phyloP scores from a whole-genome alignment of 2,329 filamentous ascomycete genomes.

The Acrocalymma vagum region DNA sequence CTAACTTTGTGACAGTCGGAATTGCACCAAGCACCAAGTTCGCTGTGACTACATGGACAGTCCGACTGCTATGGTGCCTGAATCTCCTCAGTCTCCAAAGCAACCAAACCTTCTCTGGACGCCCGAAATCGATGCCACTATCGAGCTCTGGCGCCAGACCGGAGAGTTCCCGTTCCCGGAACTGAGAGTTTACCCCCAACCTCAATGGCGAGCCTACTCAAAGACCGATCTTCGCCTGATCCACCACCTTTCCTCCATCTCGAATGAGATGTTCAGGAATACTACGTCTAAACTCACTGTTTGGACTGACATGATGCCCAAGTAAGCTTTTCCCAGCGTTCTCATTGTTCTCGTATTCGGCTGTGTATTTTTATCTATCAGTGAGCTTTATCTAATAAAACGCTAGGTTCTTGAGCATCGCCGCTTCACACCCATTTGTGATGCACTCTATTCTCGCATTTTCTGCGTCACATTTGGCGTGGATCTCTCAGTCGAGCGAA shows the following conservation, averaged over 20 bases:
- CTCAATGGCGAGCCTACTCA: constrained; percentile 76
- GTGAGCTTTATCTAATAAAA: constrained; percentile 38
- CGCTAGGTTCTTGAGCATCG: constrained; percentile 79
- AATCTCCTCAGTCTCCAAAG: constrained; percentile 59
- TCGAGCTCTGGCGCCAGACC: constrained; percentile 84
- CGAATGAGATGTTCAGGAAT: constrained; percentile 79
- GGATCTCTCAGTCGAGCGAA: constrained; percentile 83
- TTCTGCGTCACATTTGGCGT: constrained; percentile 93
- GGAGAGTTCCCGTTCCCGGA: constrained; percentile 87
- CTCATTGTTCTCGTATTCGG: constrained; percentile 33
- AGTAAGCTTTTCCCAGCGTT: constrained; percentile 66
- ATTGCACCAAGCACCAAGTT: constrained; percentile 99
- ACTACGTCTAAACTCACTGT: constrained; percentile 85
- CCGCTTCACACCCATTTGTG: constrained; percentile 83
- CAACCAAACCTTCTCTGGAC: constrained; percentile 80
- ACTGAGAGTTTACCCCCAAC: constrained; percentile 77
- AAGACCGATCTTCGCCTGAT: constrained; percentile 86
- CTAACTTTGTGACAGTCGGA: constrained; percentile 70
- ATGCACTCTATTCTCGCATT: constrained; percentile 94
- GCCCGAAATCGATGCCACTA: constrained; percentile 80
- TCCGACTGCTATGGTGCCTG: constrained; percentile 69
- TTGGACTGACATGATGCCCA: constrained; percentile 92
- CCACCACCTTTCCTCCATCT: constrained; percentile 87
- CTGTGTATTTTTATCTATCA: constrained; percentile 28
- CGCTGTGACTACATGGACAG: constrained; percentile 97